phyloP scores from a whole-genome alignment of 257 asterid genomes.

The Nicotiana knightiana region DNA sequence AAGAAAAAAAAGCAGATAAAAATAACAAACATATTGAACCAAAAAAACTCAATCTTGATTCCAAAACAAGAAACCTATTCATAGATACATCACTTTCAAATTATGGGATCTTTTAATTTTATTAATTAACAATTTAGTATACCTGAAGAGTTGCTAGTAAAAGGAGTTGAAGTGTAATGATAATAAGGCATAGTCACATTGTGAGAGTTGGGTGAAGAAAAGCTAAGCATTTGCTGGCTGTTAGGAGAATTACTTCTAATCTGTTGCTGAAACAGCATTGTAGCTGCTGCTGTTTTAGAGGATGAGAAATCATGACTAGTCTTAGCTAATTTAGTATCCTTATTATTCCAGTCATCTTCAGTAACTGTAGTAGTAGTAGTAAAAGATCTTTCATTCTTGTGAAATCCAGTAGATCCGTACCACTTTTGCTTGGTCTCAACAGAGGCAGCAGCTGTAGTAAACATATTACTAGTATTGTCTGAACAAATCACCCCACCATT shows the following conservation, averaged over 20 bases:
- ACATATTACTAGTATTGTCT: conserved; percentile 22
- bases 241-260: conserved; percentile 14
- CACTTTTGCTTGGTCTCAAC: conserved; percentile 31
- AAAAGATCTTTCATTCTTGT: conserved; percentile 48
- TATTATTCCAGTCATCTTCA: conserved; percentile 42
- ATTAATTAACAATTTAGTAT: not conserved
- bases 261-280: conserved; percentile 24
- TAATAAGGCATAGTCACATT: conserved; percentile 38
- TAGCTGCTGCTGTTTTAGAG: conserved; percentile 7
- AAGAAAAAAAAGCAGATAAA: not conserved
- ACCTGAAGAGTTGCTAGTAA: conserved; percentile 20
- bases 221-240: conserved; percentile 84
- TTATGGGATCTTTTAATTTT: not conserved
- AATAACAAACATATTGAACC: not conserved
- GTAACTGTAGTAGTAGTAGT: not conserved
- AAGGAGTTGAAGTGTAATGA: conserved; percentile 34
- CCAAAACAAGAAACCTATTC: not conserved
- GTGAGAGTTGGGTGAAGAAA: conserved; percentile 61
- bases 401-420: conserved; percentile 51
- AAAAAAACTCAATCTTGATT: not conserved
- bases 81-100: not conserved
- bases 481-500: conserved; percentile 29
- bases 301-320: conserved; percentile 28
- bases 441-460: not conserved
- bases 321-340: conserved; percentile 46